Percentiles rank a stretch among this genome's conserved stretches.
Evolutionary conservation across 371 early-diverging fungal species (phyloP).

Genomic region (Batkoa obscura): DNA sequence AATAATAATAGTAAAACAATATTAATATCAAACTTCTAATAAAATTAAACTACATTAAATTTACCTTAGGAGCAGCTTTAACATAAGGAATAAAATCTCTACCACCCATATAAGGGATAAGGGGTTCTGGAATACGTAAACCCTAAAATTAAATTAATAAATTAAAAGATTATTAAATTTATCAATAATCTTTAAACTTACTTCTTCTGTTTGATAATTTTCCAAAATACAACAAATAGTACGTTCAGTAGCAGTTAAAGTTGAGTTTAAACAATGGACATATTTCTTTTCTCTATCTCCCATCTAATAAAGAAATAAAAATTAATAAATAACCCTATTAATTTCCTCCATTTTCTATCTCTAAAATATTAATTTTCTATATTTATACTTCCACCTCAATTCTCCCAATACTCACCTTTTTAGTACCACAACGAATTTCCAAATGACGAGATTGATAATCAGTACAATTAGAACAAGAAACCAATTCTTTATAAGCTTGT

Average conservation of each 20-base stretch:
- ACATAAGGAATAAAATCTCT: slow-evolving; percentile 76
- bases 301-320: slow-evolving; percentile 22
- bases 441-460: slow-evolving; percentile 93
- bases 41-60: background rate
- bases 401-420: no score
- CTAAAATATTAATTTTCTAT: no score
- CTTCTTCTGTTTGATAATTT: slow-evolving; percentile 86
- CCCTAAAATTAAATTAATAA: slow-evolving; percentile 34
- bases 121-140: slow-evolving; percentile 65
- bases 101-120: slow-evolving; percentile 89
- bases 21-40: no score
- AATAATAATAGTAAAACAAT: no score
- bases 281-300: slow-evolving; percentile 91
- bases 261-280: slow-evolving; percentile 98
- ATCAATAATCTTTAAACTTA: slow-evolving; percentile 1
- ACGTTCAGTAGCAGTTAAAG: slow-evolving; percentile 95
- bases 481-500: slow-evolving; percentile 96
- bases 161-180: no score
- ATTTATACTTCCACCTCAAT: slow-evolving; percentile 2
- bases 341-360: slow-evolving; percentile 2
- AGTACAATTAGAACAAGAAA: slow-evolving; percentile 99
- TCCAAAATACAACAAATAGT: slow-evolving; percentile 97
- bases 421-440: slow-evolving; percentile 94
- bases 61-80: slow-evolving; percentile 21
- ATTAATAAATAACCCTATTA: background rate